A percentile compares a stretch with the other conserved stretches of the same genome.
Evolutionary conservation across 1,284 basidiomycete genomes (phyloP).

Genomic region (Cystobasidium pallidum): DNA sequence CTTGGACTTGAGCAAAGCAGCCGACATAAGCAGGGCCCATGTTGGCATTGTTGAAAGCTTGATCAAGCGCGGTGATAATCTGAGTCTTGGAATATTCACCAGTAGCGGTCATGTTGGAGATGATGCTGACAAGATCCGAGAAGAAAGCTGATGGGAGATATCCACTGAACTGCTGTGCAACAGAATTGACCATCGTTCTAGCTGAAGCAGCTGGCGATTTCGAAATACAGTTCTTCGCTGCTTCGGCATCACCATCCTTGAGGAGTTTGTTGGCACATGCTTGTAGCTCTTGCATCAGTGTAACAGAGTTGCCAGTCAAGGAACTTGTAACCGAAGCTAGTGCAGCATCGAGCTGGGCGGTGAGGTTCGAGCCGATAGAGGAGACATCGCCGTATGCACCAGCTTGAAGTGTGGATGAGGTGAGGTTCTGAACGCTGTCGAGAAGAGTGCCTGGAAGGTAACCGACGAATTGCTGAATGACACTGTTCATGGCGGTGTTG

Average conservation of each 20-base stretch:
- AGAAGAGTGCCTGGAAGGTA: slow-evolving; percentile 47
- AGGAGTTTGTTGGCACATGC: slow-evolving; percentile 49
- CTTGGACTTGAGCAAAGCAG: slow-evolving; percentile 50
- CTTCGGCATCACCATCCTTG: slow-evolving; percentile 49
- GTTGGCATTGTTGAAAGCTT: slow-evolving; percentile 51
- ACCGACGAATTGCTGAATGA: slow-evolving; percentile 51
- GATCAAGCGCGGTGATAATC: slow-evolving; percentile 45
- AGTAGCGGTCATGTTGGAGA: slow-evolving; percentile 45
- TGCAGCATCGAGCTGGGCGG: slow-evolving; percentile 50
- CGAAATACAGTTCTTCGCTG: slow-evolving; percentile 48
- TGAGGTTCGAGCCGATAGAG: slow-evolving; percentile 41
- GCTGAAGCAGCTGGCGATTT: slow-evolving; percentile 45
- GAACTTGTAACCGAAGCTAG: slow-evolving; percentile 48
- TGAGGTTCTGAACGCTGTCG: slow-evolving; percentile 48
- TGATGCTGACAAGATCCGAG: slow-evolving; percentile 48
- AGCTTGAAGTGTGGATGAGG: slow-evolving; percentile 42
- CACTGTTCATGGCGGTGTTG: slow-evolving; percentile 48
- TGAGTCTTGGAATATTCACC: slow-evolving; percentile 46
- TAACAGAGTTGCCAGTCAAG: slow-evolving; percentile 50
- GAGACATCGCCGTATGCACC: slow-evolving; percentile 42
- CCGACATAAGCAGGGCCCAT: slow-evolving; percentile 50
- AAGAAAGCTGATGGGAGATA: slow-evolving; percentile 53
- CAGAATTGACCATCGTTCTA: slow-evolving; percentile 46
- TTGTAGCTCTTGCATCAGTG: slow-evolving; percentile 49
- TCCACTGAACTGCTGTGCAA: slow-evolving; percentile 49